Conservation (phyloP, 495 filamentous ascomycete species). For the Elasticomyces elasticus region DNA sequence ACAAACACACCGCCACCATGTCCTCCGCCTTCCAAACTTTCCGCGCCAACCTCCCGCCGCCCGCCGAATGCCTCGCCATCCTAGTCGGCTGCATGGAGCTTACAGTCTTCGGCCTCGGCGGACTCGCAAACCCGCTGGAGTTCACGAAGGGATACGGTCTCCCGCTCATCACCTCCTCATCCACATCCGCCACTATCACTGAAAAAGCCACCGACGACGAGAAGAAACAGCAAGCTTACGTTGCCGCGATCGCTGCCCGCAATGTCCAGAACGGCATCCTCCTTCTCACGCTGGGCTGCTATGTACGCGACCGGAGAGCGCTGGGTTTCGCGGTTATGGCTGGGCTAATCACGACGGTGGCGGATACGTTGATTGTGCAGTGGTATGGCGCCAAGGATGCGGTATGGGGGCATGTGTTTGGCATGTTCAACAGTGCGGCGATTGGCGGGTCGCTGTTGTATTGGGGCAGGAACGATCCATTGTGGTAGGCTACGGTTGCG, state of each 20-base stretch:
- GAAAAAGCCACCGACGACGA: neutral
- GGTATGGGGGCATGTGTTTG: conserved; percentile 11
- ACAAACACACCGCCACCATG: conserved; percentile 1
- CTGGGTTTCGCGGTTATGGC: conserved; percentile 6
- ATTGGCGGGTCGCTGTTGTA: conserved; percentile 15
- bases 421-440: conserved; percentile 5
- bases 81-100: conserved; percentile 18
- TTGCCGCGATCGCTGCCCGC: conserved; percentile 9
- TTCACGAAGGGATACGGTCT: conserved; percentile 13
- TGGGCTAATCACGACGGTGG: conserved; percentile 2
- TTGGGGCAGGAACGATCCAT: conserved; percentile 7
- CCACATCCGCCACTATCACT: neutral
- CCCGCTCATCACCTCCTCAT: neutral
- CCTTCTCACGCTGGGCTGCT: conserved; percentile 8
- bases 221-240: conserved; percentile 10
- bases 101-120: conserved; percentile 17
- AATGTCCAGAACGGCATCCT: conserved; percentile 14
- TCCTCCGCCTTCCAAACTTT: conserved; percentile 6
- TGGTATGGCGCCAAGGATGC: conserved; percentile 9
- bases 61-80: conserved; percentile 20
- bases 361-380: conserved; percentile 14
- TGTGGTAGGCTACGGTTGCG: too few species aligned
- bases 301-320: conserved; percentile 11
- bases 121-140: conserved; percentile 12
- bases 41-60: conserved; percentile 7